Base-by-base conservation (phyloP, 2,329 filamentous ascomycete species). In the Grosmannia clavigera region DNA sequence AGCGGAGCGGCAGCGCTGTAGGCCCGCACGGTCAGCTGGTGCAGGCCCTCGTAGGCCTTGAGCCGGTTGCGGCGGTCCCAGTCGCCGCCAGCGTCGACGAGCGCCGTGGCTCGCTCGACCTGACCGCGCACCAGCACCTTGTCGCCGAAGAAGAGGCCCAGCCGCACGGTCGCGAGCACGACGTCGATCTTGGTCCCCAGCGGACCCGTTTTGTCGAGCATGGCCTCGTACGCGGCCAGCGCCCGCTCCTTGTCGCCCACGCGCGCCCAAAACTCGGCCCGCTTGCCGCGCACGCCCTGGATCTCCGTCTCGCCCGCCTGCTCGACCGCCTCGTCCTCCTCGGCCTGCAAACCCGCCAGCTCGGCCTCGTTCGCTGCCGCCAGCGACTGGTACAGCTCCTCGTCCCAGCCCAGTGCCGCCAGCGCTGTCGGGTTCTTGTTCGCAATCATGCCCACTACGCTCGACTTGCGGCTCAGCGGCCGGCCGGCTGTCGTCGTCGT, bases 231-330 rank as follows among this genome's bases (percentile, higher is more conserved):
- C 59, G 89, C 87, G 61, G 90, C 84, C 69, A 97, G 88, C 25
- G 94, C 90, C 81, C 94, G 94, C 73, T 99, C 94, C 86, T 97
- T 97, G 77, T 99, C 94, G 67, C 92, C 92, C 65, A 97, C 90
- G 66, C 90, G 84, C 62, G 95, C 92, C 82, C 90, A 96, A 74
- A 96, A 95, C 74, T 99, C 94, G 62, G 94, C 94, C 68, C 92
- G 83, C 81, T 97, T 97, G 67, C 92, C 92, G 74, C 88, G 85
- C 66, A 92, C 94, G 60, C 90, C 89, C 75, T 92, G 86, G 65
- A 99, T 85, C 76, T 99, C 94, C 14, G 90, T 96, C 69, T 99
- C 94, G 60, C 94, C 94, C 62, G 92, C 92, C 74, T 95, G 92
- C 80, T 99, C 94, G 50, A 88, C 87, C 11, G 94, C 94, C 71